Conservation (phyloP, 2,329 filamentous ascomycete species). For the Thelonectria blattea region DNA sequence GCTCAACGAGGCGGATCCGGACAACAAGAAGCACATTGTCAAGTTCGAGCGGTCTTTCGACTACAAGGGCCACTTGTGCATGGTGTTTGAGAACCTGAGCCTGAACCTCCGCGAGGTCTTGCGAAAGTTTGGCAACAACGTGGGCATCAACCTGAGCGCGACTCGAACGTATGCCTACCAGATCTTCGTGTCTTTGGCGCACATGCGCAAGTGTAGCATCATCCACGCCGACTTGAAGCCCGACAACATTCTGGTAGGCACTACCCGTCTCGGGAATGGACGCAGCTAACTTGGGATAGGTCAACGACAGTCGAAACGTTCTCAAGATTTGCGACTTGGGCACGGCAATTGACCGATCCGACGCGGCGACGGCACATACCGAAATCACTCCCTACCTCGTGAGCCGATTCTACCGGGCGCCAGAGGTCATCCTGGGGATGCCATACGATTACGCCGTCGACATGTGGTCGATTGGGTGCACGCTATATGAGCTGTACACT, state of each 20-base stretch:
- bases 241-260: constrained; percentile 85
- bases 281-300: constrained; percentile 46
- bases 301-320: constrained; percentile 81
- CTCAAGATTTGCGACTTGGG: constrained; percentile 97
- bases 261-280: background rate
- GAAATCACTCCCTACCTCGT: constrained; percentile 95
- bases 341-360: constrained; percentile 89
- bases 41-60: constrained; percentile 87
- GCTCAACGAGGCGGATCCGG: constrained; percentile 82
- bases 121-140: constrained; percentile 93
- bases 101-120: constrained; percentile 93
- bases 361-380: constrained; percentile 72
- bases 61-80: constrained; percentile 92
- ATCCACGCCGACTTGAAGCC: constrained; percentile 97
- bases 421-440: constrained; percentile 97
- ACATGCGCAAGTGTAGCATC: constrained; percentile 91
- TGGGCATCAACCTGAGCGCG: constrained; percentile 87
- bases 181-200: constrained; percentile 86
- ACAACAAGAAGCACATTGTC: constrained; percentile 91
- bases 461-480: constrained; percentile 98
- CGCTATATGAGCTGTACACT: constrained; percentile 94
- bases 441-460: constrained; percentile 94
- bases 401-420: constrained; percentile 95
- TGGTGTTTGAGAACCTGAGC: constrained; percentile 94
- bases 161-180: constrained; percentile 91